Percentiles rank a stretch among this genome's conserved stretches.
Evolutionary conservation across 495 filamentous ascomycete species (phyloP).

Genomic region (Cladorrhinum samala): DNA sequence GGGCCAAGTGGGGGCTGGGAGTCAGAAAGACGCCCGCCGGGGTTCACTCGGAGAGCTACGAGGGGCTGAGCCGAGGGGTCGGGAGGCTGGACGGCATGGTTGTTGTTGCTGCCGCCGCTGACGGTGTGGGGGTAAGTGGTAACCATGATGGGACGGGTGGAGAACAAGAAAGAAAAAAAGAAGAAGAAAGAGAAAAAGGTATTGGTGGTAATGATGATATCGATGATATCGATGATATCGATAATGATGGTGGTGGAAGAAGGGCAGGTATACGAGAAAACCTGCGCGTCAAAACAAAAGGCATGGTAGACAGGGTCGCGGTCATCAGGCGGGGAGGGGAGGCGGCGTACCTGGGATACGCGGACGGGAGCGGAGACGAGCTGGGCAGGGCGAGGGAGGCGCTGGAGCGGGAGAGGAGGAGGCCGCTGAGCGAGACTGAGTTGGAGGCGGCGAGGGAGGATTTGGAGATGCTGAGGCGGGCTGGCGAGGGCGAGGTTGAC

Average conservation of each 20-base stretch:
- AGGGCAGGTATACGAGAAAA: too few species aligned
- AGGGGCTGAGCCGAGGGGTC: slow-evolving; percentile 23
- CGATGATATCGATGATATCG: too few species aligned
- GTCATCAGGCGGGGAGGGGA: slow-evolving; percentile 5
- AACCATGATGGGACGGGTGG: background rate
- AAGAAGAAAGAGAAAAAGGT: too few species aligned
- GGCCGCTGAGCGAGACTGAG: slow-evolving; percentile 22
- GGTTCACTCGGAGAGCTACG: slow-evolving; percentile 35
- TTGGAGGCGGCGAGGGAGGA: slow-evolving; percentile 12
- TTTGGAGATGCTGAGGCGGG: slow-evolving; percentile 17
- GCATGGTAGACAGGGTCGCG: slow-evolving; percentile 19
- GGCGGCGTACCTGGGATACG: slow-evolving; percentile 7
- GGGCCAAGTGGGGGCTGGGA: slow-evolving; percentile 18
- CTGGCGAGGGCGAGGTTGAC: slow-evolving; percentile 14
- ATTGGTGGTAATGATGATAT: too few species aligned
- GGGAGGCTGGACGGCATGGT: slow-evolving; percentile 14
- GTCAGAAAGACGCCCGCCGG: slow-evolving; percentile 29
- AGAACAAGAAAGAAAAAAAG: too few species aligned
- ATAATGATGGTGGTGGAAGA: too few species aligned
- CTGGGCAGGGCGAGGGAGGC: slow-evolving; percentile 14
- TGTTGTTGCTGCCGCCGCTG: background rate
- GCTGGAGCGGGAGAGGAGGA: slow-evolving; percentile 22
- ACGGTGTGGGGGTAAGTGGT: background rate
- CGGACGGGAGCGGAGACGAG: slow-evolving; percentile 14
- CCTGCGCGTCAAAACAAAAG: too few species aligned